These are phyloP conservation scores for Botrytis sinoallii DNA, from an alignment of 2,329 filamentous ascomycete species.

Conservation along the genomic window DNA sequence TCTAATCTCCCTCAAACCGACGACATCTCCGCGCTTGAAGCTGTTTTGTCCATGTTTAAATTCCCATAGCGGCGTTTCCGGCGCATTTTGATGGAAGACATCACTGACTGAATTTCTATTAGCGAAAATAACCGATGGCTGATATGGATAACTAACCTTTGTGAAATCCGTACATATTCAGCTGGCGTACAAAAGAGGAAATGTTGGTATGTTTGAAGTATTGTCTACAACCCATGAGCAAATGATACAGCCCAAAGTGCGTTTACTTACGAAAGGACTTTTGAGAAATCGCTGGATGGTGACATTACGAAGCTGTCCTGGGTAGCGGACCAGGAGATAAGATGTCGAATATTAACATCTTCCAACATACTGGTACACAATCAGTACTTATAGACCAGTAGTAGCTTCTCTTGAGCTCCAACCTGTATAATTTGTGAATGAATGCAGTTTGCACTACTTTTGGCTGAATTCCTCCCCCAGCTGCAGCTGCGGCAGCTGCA, in stretches of 20 bases:
- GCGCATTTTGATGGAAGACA: constrained; percentile 92
- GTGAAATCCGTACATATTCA: constrained; percentile 99
- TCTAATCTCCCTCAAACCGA: constrained; percentile 91
- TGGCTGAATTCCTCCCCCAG: constrained; percentile 80
- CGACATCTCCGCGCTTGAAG: constrained; percentile 91
- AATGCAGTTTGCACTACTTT: constrained; percentile 99
- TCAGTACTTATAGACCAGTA: constrained; percentile 22
- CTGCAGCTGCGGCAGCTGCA: constrained; percentile 51
- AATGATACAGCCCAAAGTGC: constrained; percentile 6
- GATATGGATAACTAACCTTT: constrained; percentile 64
- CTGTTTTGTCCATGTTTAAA: constrained; percentile 98
- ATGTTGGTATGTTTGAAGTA: constrained; percentile 99
- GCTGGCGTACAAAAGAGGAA: constrained; percentile 93
- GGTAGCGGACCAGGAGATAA: constrained; percentile 92
- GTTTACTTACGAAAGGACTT: constrained; percentile 83
- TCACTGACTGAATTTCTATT: constrained; percentile 72
- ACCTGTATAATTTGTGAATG: constrained; percentile 99
- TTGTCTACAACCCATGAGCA: constrained; percentile 57
- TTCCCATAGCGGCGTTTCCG: constrained; percentile 94
- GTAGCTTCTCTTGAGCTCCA: constrained; percentile 39
- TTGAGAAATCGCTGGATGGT: constrained; percentile 94
- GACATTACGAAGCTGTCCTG: constrained; percentile 99
- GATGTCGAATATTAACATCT: constrained; percentile 84
- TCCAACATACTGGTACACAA: constrained; percentile 77
- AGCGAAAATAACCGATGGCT: constrained; percentile 27